A percentile compares a stretch with the other conserved stretches of the same genome.
These are phyloP conservation scores for Aspergillus aculeatus DNA, from an alignment of 2,329 filamentous ascomycete genomes.

Conservation along the genomic window DNA sequence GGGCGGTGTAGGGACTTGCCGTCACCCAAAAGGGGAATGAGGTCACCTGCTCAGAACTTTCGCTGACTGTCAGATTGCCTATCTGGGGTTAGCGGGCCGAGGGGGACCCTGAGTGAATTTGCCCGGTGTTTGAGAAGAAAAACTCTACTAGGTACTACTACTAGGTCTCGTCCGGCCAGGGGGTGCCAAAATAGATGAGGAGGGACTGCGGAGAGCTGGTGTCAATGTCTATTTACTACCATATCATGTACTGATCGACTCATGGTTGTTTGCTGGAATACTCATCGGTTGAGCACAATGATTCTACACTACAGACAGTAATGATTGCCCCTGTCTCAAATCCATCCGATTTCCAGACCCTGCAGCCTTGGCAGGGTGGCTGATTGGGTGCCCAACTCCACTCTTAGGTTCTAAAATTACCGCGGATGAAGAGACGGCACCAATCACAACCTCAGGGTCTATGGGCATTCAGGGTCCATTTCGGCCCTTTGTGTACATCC, in stretches of 20 bases:
- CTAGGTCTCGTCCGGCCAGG: too few relatives aligned
- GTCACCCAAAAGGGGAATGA: conserved; percentile 7
- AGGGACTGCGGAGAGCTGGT: too few relatives aligned
- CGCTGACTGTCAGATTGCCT: background rate
- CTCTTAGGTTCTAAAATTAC: background rate
- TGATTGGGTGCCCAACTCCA: background rate
- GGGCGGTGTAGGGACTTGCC: background rate
- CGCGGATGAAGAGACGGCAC: background rate
- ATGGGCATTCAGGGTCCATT: background rate
- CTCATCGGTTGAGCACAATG: too few relatives aligned
- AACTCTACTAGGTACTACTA: too few relatives aligned
- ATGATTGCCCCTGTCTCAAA: background rate
- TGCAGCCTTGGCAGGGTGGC: background rate
- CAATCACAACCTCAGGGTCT: background rate
- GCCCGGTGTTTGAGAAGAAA: background rate
- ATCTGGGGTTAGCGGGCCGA: background rate
- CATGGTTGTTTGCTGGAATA: too few relatives aligned
- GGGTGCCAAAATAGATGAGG: too few relatives aligned
- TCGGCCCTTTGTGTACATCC: background rate
- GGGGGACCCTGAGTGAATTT: background rate
- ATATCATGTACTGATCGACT: too few relatives aligned
- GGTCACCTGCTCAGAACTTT: background rate
- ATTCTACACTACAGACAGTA: too few relatives aligned
- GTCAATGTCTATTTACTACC: too few relatives aligned
- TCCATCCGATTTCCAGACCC: background rate